Base-by-base conservation (phyloP, 139 green algal genomes). In the Ulvella scutata region DNA sequence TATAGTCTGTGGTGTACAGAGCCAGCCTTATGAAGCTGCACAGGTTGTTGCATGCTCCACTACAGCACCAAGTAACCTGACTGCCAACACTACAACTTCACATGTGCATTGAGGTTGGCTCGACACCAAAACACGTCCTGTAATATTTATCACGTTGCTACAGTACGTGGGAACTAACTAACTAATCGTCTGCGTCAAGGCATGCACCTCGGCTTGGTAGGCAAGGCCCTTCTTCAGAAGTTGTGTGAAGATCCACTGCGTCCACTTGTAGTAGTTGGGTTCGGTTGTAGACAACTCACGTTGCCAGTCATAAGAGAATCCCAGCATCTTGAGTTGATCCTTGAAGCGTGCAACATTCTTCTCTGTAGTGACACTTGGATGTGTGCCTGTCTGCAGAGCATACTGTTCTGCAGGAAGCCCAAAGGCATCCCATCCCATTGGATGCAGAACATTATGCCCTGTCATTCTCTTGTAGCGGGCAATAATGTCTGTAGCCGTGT, bases 191-290 rank as follows among this genome's bases (percentile, higher is more conserved):
- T n/a, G n/a, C 9, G 9, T 6, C 9, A 29, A 29, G 1, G 51
- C n/a, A n/a, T 26, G 51, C 51, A 67, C 94, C 85, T 99, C 94
- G 0, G 94, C 93, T 82, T 96, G 91, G 84, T 98, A 99, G 26
- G 95, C 95, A 62, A 99, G 85, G 13, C 90, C 95, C 38, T 79
- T 82, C 61, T 96, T 87, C 72, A 94, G 89, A 73, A 99, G 88
- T 87, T 98, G 80, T 77, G 97, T 85, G 86, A 99, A 99, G 78
- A 99, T 98, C 95, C 95, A 99, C 82, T 99, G 95, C 3, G 95
- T 99, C 95, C 95, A 99, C 85, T 88, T 90, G 87, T 91, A 94
- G 87, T 98, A 99, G 21, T 87, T 76, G 3, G 91, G 84, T 62
- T 97, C 92, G 3, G 89, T 96, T 20, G 94, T 98, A 17, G 85